A percentile compares a stretch with the other conserved stretches of the same genome.
Evolutionary conservation across 2,329 filamentous ascomycete species (phyloP).

Genomic region (Aspergillus jensenii): DNA sequence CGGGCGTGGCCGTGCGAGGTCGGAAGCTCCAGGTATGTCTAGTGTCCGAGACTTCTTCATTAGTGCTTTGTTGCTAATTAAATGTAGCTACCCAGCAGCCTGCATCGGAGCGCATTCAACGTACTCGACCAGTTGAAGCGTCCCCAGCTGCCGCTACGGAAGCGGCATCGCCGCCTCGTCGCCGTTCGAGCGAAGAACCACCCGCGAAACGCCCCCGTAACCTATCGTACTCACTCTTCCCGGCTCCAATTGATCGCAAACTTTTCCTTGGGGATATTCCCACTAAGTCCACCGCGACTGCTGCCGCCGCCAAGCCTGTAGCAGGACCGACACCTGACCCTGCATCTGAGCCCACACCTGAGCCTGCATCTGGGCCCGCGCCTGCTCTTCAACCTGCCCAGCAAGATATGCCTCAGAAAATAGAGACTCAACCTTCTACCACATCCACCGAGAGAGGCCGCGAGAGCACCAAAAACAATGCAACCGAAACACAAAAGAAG

Average conservation of each 20-base stretch:
- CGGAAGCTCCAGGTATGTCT: conserved; percentile 17
- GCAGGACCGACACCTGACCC: not conserved
- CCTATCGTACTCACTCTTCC: conserved; percentile 29
- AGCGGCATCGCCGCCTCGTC: conserved; percentile 11
- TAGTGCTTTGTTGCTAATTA: conserved; percentile 6
- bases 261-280: conserved; percentile 21
- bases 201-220: conserved; percentile 19
- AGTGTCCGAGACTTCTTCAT: not conserved
- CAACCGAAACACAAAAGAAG: conserved; percentile 17
- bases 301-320: not conserved
- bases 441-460: conserved; percentile 1
- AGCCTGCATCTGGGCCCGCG: not conserved
- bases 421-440: not conserved
- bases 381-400: not conserved
- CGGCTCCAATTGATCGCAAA: conserved; percentile 23
- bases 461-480: conserved; percentile 1
- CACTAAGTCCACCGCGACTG: conserved; percentile 1
- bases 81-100: conserved; percentile 11
- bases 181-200: conserved; percentile 17
- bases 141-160: conserved; percentile 1
- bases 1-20: conserved; percentile 15
- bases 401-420: conserved; percentile 1
- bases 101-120: conserved; percentile 19
- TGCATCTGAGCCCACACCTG: too few species aligned
- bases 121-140: conserved; percentile 7